Evolutionary conservation across 208 protist species (phyloP), one percentile per base, ranked within the genome.

Genomic region (Trichomonas gallinae): DNA sequence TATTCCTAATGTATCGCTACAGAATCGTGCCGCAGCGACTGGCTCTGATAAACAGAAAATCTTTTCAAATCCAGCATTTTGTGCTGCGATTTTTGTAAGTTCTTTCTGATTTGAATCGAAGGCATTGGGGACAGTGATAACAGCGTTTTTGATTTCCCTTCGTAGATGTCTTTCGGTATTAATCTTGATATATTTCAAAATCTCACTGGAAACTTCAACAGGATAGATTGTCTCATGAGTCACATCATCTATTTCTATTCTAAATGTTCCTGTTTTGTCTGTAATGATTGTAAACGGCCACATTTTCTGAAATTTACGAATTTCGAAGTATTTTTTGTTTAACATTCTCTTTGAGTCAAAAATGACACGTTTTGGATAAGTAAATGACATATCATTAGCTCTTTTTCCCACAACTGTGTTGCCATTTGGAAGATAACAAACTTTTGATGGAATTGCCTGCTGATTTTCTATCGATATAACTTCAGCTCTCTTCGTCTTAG

Each of bases 11-110:
- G 99, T 99, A 96, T 99, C 98, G 97, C 99, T 99, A 97, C 99
- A 99, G 8, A 99, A 99, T 97, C 99, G 98, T 96, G 99, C 99
- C 44, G 99, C 99, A 3, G 99, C 99, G 34, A 99, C 99, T 46
- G 99, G 99, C 98, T 99, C 99, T 98, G 99, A 99, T 97, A 99
- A 99, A 97, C 99, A 99, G 97, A 99, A 98, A 91, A 99, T 97
- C 38, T 99, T 99, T 83, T 99, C 98, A 15, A 99, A 96, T 46
- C 98, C 98, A n/a, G 98, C 97, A 96, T 99, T 99, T 63, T 96
- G 97, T 82, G 98, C 98, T 49, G 98, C 98, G 96, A 99, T 98
- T 97, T 99, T 99, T 63, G 98, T 99, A 51, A 98, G 98, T 97
- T 98, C 97, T 49, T 98, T 97, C 97, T 99, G 98, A 11, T 98